Percentiles rank a stretch among this genome's conserved stretches.
Evolutionary conservation across 208 protist species (phyloP).

Genomic region (Acanthamoeba royreba): DNA sequence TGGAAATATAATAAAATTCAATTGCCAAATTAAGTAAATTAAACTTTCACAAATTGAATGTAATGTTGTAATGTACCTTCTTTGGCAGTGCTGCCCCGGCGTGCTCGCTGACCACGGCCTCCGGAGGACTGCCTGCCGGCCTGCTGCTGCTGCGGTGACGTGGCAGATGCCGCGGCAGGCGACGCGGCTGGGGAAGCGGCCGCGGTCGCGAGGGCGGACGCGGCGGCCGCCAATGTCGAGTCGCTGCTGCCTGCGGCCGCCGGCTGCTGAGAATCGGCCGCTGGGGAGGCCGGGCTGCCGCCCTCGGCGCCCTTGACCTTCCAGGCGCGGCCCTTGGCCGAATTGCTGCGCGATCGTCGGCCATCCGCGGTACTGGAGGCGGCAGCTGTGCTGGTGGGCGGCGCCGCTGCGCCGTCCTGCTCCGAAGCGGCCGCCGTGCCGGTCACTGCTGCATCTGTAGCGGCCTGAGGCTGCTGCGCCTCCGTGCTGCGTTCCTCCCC

Average conservation of each 20-base stretch:
- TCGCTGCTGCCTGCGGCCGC: not conserved
- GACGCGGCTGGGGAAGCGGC: not conserved
- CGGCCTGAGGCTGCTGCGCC: no score
- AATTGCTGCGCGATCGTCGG: not conserved
- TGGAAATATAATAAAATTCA: no score
- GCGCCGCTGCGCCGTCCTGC: no score
- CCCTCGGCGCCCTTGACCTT: conserved; percentile 10
- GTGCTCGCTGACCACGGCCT: not conserved
- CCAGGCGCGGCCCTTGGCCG: not conserved
- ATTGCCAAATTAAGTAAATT: no score
- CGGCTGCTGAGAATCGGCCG: not conserved
- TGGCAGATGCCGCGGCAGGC: not conserved
- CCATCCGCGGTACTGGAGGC: not conserved
- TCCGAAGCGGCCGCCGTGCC: no score
- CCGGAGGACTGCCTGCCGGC: not conserved
- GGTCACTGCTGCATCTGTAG: no score
- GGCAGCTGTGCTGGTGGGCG: not conserved
- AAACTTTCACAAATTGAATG: no score
- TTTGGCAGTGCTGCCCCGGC: not conserved
- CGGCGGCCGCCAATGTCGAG: not conserved
- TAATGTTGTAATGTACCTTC: no score
- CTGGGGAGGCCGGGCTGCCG: not conserved
- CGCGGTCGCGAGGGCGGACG: not conserved
- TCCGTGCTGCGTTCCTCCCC: no score
- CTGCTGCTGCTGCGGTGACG: not conserved